Evolutionary conservation across 345 rosid genomes (phyloP).

Genomic region (Linum trigynum): DNA sequence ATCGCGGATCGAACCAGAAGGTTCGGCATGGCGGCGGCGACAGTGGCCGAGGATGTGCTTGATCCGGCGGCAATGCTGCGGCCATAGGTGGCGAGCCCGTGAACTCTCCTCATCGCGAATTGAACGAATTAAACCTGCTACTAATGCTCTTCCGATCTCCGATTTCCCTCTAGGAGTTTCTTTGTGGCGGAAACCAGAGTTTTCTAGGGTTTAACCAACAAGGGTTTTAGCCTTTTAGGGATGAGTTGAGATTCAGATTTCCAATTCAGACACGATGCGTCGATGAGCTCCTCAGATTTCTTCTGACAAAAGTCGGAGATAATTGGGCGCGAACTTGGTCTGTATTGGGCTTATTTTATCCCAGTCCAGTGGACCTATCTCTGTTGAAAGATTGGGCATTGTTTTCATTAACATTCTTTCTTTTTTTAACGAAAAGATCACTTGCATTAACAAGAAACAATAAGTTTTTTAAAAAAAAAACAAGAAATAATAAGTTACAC

Average conservation of each 20-base stretch:
- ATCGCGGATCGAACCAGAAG: slow-evolving; percentile 35
- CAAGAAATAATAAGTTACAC: too few species aligned
- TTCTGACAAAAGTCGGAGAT: not conserved
- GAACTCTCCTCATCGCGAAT: slow-evolving; percentile 42
- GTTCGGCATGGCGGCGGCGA: slow-evolving; percentile 5
- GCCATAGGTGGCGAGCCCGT: slow-evolving; percentile 32
- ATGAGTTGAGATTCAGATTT: not conserved
- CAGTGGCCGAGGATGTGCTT: slow-evolving; percentile 10
- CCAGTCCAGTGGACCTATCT: too few species aligned
- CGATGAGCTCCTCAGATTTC: not conserved
- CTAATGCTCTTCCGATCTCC: not conserved
- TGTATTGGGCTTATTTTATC: too few species aligned
- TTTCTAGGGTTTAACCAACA: not conserved
- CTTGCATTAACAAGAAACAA: too few species aligned
- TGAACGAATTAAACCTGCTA: not conserved
- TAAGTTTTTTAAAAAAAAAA: too few species aligned
- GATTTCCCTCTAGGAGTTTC: too few species aligned
- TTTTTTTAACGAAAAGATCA: too few species aligned
- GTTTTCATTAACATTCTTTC: too few species aligned
- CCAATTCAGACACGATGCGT: slow-evolving; percentile 1
- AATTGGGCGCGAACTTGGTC: too few species aligned
- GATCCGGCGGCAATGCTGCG: slow-evolving; percentile 24
- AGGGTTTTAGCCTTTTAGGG: not conserved
- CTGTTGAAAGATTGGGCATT: too few species aligned
- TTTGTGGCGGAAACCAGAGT: slow-evolving; percentile 1